Evolutionary conservation across 164 flowering plant species (phyloP).

Genomic region (Kalanchoe fedtschenkoi): DNA sequence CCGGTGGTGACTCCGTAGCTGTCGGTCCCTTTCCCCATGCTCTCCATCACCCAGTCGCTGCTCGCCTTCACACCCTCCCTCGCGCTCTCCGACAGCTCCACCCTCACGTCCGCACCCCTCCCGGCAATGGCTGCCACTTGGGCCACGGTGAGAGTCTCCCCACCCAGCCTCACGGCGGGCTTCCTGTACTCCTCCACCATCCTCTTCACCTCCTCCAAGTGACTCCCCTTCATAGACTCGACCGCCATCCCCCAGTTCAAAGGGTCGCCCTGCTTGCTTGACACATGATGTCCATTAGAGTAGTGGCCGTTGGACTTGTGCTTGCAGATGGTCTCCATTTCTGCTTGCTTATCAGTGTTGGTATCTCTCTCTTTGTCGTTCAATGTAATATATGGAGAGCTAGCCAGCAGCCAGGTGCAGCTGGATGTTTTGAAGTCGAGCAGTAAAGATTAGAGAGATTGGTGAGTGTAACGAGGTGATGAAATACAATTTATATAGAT

Average conservation of each 20-base stretch:
- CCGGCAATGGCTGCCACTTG: slow-evolving; percentile 49
- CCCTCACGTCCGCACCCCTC: slow-evolving; percentile 3
- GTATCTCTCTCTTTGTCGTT: too few species aligned
- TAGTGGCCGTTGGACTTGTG: not conserved
- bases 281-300: not conserved
- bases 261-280: not conserved
- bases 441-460: too few species aligned
- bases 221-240: slow-evolving; percentile 4
- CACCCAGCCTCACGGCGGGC: not conserved
- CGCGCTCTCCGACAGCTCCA: not conserved
- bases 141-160: slow-evolving; percentile 26
- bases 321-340: slow-evolving; percentile 1
- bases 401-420: too few species aligned
- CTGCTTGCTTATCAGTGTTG: too few species aligned
- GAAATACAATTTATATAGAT: too few species aligned
- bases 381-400: too few species aligned
- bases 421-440: too few species aligned
- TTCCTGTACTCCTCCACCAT: slow-evolving; percentile 7
- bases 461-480: too few species aligned
- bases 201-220: slow-evolving; percentile 15
- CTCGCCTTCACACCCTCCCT: slow-evolving; percentile 27
- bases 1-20: slow-evolving; percentile 54
- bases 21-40: slow-evolving; percentile 38
- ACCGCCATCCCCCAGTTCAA: slow-evolving; percentile 1
- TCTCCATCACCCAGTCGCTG: slow-evolving; percentile 57